These are phyloP conservation scores for Coelastrella sp. DNA, from an alignment of 139 green algal species.

Conservation along the genomic window DNA sequence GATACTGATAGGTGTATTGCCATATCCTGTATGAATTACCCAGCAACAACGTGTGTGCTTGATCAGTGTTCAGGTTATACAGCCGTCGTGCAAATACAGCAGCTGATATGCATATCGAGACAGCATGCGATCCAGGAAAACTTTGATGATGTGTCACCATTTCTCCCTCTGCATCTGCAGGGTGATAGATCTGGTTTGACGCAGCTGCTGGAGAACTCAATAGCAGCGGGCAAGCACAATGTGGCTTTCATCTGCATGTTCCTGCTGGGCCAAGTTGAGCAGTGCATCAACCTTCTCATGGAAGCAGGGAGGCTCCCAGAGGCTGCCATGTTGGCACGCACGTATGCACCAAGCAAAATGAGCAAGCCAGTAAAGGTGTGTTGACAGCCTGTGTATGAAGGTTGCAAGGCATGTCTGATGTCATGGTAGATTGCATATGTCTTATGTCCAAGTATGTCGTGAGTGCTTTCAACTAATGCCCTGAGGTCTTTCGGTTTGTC, in stretches of 20 bases:
- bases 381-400: not conserved
- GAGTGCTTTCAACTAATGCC: too few species aligned
- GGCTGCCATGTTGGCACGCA: conserved; percentile 96
- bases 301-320: conserved; percentile 86
- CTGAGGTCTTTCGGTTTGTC: too few species aligned
- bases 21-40: too few species aligned
- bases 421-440: too few species aligned
- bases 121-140: too few species aligned
- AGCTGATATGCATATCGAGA: too few species aligned
- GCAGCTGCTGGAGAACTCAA: conserved; percentile 54
- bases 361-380: conserved; percentile 56
- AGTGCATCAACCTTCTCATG: conserved; percentile 83
- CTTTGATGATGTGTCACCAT: too few species aligned
- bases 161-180: conserved; percentile 26
- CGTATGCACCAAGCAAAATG: conserved; percentile 83
- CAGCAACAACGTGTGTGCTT: too few species aligned
- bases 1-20: too few species aligned
- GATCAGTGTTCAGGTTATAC: too few species aligned
- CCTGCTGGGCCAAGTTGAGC: conserved; percentile 83
- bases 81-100: too few species aligned
- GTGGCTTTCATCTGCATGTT: conserved; percentile 92
- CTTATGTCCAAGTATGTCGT: too few species aligned
- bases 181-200: conserved; percentile 62
- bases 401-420: not conserved
- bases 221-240: conserved; percentile 82